Percentiles rank a stretch among this genome's conserved stretches.
Evolutionary conservation across 2,329 filamentous ascomycete genomes (phyloP).

Genomic region (Aspergillus sojae): DNA sequence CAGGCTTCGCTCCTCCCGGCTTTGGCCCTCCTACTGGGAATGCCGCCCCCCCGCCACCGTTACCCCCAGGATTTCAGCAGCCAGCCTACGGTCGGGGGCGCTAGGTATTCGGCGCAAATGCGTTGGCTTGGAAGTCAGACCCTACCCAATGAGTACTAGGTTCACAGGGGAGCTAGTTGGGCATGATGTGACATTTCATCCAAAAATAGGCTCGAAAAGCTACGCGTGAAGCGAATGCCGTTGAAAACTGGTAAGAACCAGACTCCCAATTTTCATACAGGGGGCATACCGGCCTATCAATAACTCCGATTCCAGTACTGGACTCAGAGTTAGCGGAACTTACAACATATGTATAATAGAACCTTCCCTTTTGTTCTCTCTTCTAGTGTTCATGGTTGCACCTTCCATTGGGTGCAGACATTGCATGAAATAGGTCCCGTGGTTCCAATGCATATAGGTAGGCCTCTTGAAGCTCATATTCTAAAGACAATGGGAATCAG

Average conservation of each 20-base stretch:
- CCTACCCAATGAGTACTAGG: not conserved
- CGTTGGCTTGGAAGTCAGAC: not conserved
- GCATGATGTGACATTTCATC: constrained; percentile 17
- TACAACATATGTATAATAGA: not conserved
- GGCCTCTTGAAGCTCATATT: not conserved
- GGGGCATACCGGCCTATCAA: constrained; percentile 2
- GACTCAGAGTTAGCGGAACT: not conserved
- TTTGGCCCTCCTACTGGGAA: constrained; percentile 43
- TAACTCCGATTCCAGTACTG: not conserved
- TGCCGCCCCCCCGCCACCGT: constrained; percentile 34
- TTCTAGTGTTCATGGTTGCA: not conserved
- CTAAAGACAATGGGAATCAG: not conserved
- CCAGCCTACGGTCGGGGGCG: constrained; percentile 41
- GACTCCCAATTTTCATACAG: not conserved
- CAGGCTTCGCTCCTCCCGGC: constrained; percentile 55
- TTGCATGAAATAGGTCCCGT: not conserved
- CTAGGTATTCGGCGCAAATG: constrained; percentile 24
- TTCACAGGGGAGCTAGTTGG: not conserved
- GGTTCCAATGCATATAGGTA: not conserved
- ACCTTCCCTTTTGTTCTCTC: not conserved
- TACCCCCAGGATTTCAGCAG: constrained; percentile 49
- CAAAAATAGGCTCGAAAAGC: not conserved
- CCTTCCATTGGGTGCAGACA: not conserved
- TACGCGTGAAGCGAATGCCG: not conserved
- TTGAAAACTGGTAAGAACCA: not conserved